A percentile compares a stretch with the other conserved stretches of the same genome.
Evolutionary conservation across 2,329 filamentous ascomycete genomes (phyloP).

Genomic region (Fusarium xylarioides): DNA sequence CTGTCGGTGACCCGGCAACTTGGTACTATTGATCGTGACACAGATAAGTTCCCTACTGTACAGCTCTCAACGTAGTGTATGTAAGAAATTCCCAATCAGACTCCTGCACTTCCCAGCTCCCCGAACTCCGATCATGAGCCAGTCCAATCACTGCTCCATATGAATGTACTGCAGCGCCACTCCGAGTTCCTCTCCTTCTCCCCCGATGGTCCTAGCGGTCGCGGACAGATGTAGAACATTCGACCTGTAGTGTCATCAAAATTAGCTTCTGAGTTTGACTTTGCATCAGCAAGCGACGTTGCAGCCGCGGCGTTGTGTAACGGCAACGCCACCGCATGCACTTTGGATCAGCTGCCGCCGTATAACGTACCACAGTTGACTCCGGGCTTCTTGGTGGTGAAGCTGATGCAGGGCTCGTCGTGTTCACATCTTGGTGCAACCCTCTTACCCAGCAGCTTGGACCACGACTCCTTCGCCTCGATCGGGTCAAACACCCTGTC

Average conservation of each 20-base stretch:
- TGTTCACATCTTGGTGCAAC: conserved; percentile 85
- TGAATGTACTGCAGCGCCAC: conserved; percentile 90
- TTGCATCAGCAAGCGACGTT: background rate
- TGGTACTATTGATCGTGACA: background rate
- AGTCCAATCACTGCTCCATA: conserved; percentile 71
- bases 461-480: conserved; percentile 83
- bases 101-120: background rate
- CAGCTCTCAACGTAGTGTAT: background rate
- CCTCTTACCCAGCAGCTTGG: conserved; percentile 80
- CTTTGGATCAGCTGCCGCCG: background rate
- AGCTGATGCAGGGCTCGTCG: conserved; percentile 82
- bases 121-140: conserved; percentile 14
- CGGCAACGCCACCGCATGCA: conserved; percentile 16
- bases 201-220: conserved; percentile 85
- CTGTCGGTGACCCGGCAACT: background rate
- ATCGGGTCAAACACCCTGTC: conserved; percentile 72
- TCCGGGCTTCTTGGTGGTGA: conserved; percentile 89
- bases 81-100: background rate
- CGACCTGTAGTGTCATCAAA: conserved; percentile 54
- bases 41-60: background rate
- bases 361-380: conserved; percentile 72
- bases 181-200: conserved; percentile 84
- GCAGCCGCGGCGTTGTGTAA: conserved; percentile 7
- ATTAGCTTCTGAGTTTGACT: conserved; percentile 25
- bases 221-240: conserved; percentile 70